Evolutionary conservation across 106 monocot genomes (phyloP), one percentile per base, ranked within the genome.

Genomic region (Dioscorea dumetorum): DNA sequence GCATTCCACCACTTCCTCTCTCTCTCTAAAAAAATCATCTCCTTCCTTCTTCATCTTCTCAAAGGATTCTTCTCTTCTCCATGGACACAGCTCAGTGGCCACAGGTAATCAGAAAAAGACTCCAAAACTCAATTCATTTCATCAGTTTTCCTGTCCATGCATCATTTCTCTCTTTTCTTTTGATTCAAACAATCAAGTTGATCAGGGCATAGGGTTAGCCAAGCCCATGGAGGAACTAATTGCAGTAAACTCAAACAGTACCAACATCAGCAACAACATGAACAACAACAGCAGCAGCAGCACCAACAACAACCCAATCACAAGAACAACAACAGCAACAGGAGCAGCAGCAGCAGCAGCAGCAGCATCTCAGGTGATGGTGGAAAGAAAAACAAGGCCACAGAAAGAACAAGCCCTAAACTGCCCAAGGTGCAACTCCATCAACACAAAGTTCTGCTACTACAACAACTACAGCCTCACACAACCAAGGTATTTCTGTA

Each of bases 381-480:
- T 66, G 72, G 76, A 86, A 72, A 82, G 86, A 68, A 72, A 76
- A 61, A 50, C 57, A 5, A 67, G 79, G 16, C 82, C 82, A 5
- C 84, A 81, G 69, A 84, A 84, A 51, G 88, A 88, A 51, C 73
- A 83, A 57, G 77, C 80, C 6, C 69, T 87, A 11, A 83, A 78
- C 69, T 87, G 87, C 64, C 87, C 87, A 2, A 52, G 87, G 76
- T 87, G 87, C 80, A 80, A 83, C 63, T 83, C 87, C 14, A 78
- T 75, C 50, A 88, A 88, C 78, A 88, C 88, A 57, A 88, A 88
- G 70, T 88, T 88, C 78, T 88, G 88, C 67, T 88, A 88, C 75
- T 88, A 88, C 72, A 88, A 88, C 78, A 88, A 88, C 69, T 88
- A 88, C 81, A 88, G 88, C 81, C 88, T 88, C 72, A 78, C 78